These are phyloP conservation scores for Cercis canadensis DNA, from an alignment of 306 rosid species.

Conservation along the genomic window DNA sequence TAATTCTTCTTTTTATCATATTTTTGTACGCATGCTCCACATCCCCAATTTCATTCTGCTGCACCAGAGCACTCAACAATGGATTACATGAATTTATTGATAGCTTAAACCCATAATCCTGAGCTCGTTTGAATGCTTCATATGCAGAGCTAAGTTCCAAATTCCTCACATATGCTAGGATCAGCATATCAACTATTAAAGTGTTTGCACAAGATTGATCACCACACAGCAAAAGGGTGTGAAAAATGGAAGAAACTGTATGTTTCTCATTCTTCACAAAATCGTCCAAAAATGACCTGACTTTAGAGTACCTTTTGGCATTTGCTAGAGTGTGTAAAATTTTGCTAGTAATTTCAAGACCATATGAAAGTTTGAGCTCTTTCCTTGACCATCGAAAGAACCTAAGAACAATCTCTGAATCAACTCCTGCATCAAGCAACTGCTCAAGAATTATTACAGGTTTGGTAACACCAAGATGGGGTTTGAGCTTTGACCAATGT, in stretches of 20 bases:
- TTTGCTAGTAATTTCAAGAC: slow-evolving; percentile 45
- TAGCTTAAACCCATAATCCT: slow-evolving; percentile 48
- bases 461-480: slow-evolving; percentile 34
- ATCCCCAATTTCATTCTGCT: slow-evolving; percentile 39
- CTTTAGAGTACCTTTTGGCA: slow-evolving; percentile 43
- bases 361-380: slow-evolving; percentile 35
- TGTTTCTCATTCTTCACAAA: slow-evolving; percentile 42
- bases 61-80: slow-evolving; percentile 48
- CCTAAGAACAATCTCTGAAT: slow-evolving; percentile 47
- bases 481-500: slow-evolving; percentile 51
- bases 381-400: slow-evolving; percentile 55
- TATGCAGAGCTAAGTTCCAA: slow-evolving; percentile 30
- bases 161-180: slow-evolving; percentile 47
- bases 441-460: slow-evolving; percentile 42
- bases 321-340: slow-evolving; percentile 43
- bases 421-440: slow-evolving; percentile 38
- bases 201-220: slow-evolving; percentile 36
- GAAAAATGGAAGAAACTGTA: slow-evolving; percentile 43
- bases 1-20: slow-evolving; percentile 51
- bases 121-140: slow-evolving; percentile 52
- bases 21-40: slow-evolving; percentile 45
- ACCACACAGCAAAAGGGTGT: slow-evolving; percentile 34
- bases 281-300: slow-evolving; percentile 44
- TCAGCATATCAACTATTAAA: slow-evolving; percentile 41
- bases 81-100: slow-evolving; percentile 47